phyloP scores from a whole-genome alignment of 495 filamentous ascomycete species.

The Aspergillus affinis region DNA sequence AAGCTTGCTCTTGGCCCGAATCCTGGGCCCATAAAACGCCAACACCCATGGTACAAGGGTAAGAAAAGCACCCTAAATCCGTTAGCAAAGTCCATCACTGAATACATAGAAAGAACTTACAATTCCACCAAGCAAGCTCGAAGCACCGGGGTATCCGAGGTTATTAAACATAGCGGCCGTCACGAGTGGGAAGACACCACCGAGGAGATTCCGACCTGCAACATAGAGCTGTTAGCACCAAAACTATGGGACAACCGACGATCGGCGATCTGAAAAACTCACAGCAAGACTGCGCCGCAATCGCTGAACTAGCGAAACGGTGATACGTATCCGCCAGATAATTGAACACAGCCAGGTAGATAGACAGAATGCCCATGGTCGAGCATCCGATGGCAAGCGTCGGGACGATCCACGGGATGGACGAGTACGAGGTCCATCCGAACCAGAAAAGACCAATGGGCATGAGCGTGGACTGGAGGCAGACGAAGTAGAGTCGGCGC shows the following conservation, averaged over 20 bases:
- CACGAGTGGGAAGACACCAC: slow-evolving; percentile 78
- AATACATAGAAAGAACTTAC: slow-evolving; percentile 27
- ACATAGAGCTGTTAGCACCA: slow-evolving; percentile 6
- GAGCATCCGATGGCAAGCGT: slow-evolving; percentile 67
- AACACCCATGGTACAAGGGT: slow-evolving; percentile 85
- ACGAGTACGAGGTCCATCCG: slow-evolving; percentile 67
- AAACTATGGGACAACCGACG: not conserved
- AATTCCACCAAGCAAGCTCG: slow-evolving; percentile 74
- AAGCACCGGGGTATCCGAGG: slow-evolving; percentile 71
- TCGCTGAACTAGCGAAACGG: slow-evolving; percentile 76
- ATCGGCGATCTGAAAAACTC: slow-evolving; percentile 11
- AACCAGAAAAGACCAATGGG: slow-evolving; percentile 85
- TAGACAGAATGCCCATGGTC: slow-evolving; percentile 83
- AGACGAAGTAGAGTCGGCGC: slow-evolving; percentile 79
- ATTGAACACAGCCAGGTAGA: slow-evolving; percentile 92
- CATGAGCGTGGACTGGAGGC: slow-evolving; percentile 65
- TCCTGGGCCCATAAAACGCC: slow-evolving; percentile 74
- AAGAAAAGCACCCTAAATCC: slow-evolving; percentile 53
- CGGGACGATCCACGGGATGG: slow-evolving; percentile 77
- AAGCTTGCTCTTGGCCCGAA: slow-evolving; percentile 76
- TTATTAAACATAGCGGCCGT: slow-evolving; percentile 69
- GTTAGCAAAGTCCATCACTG: slow-evolving; percentile 12
- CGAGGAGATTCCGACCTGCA: slow-evolving; percentile 73
- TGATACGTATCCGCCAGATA: slow-evolving; percentile 93
- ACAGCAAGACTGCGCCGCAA: slow-evolving; percentile 85